Percentiles rank a stretch among this genome's conserved stretches.
Evolutionary conservation across 192 early-diverging fungal species (phyloP).

Genomic region (Umbelopsis ramanniana): DNA sequence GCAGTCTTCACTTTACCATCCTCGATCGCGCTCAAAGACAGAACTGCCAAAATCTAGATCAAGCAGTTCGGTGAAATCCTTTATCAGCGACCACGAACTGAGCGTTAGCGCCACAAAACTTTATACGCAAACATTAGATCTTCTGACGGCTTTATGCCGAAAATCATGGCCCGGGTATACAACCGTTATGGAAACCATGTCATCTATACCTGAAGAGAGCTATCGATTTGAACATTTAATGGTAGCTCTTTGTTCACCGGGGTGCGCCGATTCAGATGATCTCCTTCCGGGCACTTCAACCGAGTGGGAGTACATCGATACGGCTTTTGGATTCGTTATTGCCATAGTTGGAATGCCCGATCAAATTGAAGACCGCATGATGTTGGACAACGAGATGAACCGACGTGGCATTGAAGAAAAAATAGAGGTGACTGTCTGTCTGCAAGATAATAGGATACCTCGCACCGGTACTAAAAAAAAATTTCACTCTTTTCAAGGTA

Average conservation of each 20-base stretch:
- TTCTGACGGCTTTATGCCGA: slow-evolving; percentile 52
- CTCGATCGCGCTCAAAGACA: neutral
- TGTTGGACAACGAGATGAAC: slow-evolving; percentile 49
- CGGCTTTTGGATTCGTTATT: slow-evolving; percentile 49
- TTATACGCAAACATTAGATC: slow-evolving; percentile 46
- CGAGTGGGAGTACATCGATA: slow-evolving; percentile 51
- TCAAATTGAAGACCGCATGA: slow-evolving; percentile 43
- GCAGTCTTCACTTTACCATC: slow-evolving; percentile 20
- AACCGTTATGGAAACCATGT: slow-evolving; percentile 47
- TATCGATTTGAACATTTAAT: slow-evolving; percentile 60
- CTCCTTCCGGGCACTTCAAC: slow-evolving; percentile 21
- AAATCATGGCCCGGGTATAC: slow-evolving; percentile 48
- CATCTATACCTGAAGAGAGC: slow-evolving; percentile 53
- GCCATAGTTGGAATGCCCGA: slow-evolving; percentile 52
- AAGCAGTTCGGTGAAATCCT: neutral
- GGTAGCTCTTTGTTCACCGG: slow-evolving; percentile 19
- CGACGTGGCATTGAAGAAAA: slow-evolving; percentile 54
- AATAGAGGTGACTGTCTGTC: slow-evolving; percentile 32
- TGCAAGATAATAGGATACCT: slow-evolving; percentile 10
- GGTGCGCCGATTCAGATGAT: slow-evolving; percentile 2
- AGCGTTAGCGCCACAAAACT: slow-evolving; percentile 38
- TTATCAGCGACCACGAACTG: neutral
- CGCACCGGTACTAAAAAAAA: slow-evolving; percentile 3
- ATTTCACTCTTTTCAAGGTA: neutral
- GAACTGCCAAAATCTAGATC: neutral